Base-by-base conservation (phyloP, 495 filamentous ascomycete species). In the Filosporella fistucella region DNA sequence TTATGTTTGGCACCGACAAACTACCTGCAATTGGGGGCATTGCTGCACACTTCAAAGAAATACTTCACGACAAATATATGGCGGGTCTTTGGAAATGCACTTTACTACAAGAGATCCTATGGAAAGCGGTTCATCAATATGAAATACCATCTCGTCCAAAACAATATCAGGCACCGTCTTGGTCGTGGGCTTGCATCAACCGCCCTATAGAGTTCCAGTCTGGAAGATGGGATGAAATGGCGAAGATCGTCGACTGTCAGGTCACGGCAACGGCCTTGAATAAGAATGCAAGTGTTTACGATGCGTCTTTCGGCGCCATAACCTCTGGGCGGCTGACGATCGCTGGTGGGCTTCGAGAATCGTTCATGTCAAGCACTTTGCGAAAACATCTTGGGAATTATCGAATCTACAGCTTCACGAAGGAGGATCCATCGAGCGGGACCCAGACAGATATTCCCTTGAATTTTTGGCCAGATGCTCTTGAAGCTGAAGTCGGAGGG, bases 1-100 rank as follows among this genome's bases (percentile, higher is more conserved):
- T 29, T 21, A 45, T 28, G 9, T 32, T 32, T 22, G 52, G 41
- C 14, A 57, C 57, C 11, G 51, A 55, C 11, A 22, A 32, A 6
- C 33, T 48, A 25, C 49, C 47, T 7, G 54, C 49, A 18, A 22
- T 45, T 6, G 16, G 16, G 9, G 42, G 42, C 9, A 22, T 45
- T 6, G 42, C 42, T 21, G 8, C 4, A 21, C 4, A 3, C 9
- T 18, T 45, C 5, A 4, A 16, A 34, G 26, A 33, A 17, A 23
- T n/a, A 5, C 17, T 2, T 4, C 5, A 20, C 11, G 42, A 33
- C 20, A n/a, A 17, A 3, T 45, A 45, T 21, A 3, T 45, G 6
- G 42, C 42, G 9, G 42, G 42, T 12, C 18, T 45, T 10, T 45
- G 42, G 42, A 45, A 22, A 17, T 33, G 34, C 17, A 25, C 20